Evolutionary conservation across 2,329 filamentous ascomycete genomes (phyloP), one percentile per base, ranked within the genome.

Genomic region (Aspergillus phoenicis): DNA sequence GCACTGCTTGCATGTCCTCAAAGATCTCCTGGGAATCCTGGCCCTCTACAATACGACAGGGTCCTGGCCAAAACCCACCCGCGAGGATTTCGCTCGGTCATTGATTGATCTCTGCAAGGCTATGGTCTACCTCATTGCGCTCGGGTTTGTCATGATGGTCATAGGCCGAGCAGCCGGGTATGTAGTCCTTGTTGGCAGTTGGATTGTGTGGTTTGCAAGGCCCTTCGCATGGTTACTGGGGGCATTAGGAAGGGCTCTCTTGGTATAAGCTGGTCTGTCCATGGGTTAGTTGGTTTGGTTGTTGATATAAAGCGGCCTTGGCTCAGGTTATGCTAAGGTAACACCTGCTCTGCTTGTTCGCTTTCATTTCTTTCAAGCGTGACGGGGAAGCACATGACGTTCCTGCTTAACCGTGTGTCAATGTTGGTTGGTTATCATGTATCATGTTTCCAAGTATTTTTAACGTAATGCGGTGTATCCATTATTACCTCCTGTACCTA

Each of bases 151-250:
- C 4, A 66, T 71, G 36, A 63, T 75, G 56, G 22, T 77, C 2
- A 52, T 77, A 4, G 67, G 70, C 2, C 71, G 73, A 17, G 65
- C 67, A 52, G 70, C 71, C 4, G 67, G 70, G 2, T 75, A 75
- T 33, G 56, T 76, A 43, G 67, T 75, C 41, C 64, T 76, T 20
- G 57, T 77, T 36, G 71, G 70, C 4, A 71, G 68, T 20, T 78
- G 75, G 76, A 63, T 78, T 28, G 55, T 74, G 11, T 78, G 76
- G 76, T 66, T 77, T 56, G 65, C 67, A 2, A 70, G 62, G 43
- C 75, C 75, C 1, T 71, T 77, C 65, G 70, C 68, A 0, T 75
- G 73, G 71, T 56, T 70, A 7, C 65, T 76, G 52, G 66, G 71
- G 13, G 61, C 64, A 36, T 48, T 75, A 36, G 70, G 70, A 13